Conservation (phyloP, 2,329 filamentous ascomycete species). For the Ceratocystis ficicola region DNA sequence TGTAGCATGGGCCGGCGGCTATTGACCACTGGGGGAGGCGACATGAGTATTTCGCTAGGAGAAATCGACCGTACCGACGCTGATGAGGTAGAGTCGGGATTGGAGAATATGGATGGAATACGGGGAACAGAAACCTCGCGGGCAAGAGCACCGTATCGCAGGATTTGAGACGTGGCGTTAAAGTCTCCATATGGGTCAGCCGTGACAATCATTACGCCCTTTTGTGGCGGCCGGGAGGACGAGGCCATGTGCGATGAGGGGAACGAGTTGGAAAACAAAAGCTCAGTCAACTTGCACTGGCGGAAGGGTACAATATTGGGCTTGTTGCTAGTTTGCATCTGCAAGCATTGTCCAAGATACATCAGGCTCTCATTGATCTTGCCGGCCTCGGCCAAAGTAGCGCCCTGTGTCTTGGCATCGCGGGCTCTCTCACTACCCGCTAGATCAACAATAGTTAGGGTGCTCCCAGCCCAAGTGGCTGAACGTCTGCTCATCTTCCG, state of each 20-base stretch:
- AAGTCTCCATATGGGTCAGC: slow-evolving; percentile 88
- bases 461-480: slow-evolving; percentile 60
- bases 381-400: slow-evolving; percentile 84
- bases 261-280: slow-evolving; percentile 81
- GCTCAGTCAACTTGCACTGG: slow-evolving; percentile 74
- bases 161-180: slow-evolving; percentile 91
- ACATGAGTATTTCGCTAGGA: slow-evolving; percentile 10
- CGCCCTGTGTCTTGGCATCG: slow-evolving; percentile 85
- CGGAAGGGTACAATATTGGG: slow-evolving; percentile 64
- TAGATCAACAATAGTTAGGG: slow-evolving; percentile 78
- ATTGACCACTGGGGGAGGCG: not conserved
- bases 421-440: slow-evolving; percentile 87
- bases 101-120: slow-evolving; percentile 60
- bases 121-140: slow-evolving; percentile 86
- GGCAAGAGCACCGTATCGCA: slow-evolving; percentile 85
- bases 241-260: slow-evolving; percentile 40
- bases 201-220: slow-evolving; percentile 90
- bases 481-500: slow-evolving; percentile 33
- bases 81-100: slow-evolving; percentile 5
- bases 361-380: slow-evolving; percentile 98
- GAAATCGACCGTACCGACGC: slow-evolving; percentile 12
- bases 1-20: slow-evolving; percentile 14
- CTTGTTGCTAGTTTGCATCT: slow-evolving; percentile 83
- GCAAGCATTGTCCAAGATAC: slow-evolving; percentile 93
- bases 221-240: slow-evolving; percentile 56